Conservation (phyloP, 2,329 filamentous ascomycete species). For the Decorospora gaudefroyi region DNA sequence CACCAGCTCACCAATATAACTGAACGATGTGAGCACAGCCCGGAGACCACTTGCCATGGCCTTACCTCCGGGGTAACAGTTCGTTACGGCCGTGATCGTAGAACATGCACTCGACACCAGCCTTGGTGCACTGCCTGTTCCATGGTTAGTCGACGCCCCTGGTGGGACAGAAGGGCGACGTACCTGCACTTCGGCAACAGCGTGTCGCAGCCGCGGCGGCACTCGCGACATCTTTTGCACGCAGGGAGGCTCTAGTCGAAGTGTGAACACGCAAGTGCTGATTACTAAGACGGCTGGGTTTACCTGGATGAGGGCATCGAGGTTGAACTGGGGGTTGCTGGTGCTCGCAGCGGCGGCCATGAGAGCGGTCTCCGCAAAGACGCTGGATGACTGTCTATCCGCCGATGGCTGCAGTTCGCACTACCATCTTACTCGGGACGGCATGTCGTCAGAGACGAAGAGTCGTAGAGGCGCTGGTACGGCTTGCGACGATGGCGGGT, state of each 20-base stretch:
- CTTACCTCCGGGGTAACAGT: slow-evolving; percentile 38
- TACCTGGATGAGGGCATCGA: slow-evolving; percentile 35
- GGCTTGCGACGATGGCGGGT: slow-evolving; percentile 12
- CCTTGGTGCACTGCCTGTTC: slow-evolving; percentile 45
- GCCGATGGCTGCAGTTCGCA: background rate
- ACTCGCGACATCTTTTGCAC: slow-evolving; percentile 45
- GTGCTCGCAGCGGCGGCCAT: slow-evolving; percentile 26
- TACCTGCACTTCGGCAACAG: slow-evolving; percentile 44
- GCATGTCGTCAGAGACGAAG: background rate
- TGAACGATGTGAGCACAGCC: slow-evolving; percentile 13
- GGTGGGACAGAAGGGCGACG: slow-evolving; percentile 3
- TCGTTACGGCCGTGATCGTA: slow-evolving; percentile 43
- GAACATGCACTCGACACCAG: slow-evolving; percentile 43
- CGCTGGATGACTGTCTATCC: slow-evolving; percentile 1
- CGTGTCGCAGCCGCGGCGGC: slow-evolving; percentile 46
- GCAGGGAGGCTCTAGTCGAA: slow-evolving; percentile 36
- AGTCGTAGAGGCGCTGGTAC: slow-evolving; percentile 4
- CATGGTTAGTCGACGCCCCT: slow-evolving; percentile 10
- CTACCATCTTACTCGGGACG: background rate
- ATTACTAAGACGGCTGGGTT: slow-evolving; percentile 6
- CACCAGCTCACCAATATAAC: slow-evolving; percentile 44
- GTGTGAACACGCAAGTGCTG: slow-evolving; percentile 12
- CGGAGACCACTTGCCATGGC: slow-evolving; percentile 1
- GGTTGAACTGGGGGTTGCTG: slow-evolving; percentile 20
- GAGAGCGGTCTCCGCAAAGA: slow-evolving; percentile 2